These are phyloP conservation scores for Neoscytalidium dimidiatum DNA, from an alignment of 2,329 filamentous ascomycete genomes.

Conservation along the genomic window DNA sequence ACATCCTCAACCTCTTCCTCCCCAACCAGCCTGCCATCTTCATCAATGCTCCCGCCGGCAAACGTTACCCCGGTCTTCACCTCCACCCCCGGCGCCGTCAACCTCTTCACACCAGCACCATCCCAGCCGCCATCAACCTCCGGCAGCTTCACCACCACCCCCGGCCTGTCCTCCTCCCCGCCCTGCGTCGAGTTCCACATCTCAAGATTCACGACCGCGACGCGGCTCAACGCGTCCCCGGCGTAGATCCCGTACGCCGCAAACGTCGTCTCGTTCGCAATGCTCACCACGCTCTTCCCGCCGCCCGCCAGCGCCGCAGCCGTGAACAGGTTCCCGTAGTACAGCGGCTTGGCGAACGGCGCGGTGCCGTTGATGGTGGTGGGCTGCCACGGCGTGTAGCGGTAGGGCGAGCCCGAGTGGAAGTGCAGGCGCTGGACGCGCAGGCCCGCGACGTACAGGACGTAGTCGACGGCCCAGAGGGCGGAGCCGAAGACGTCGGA, in stretches of 20 bases:
- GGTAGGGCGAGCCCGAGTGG: constrained; percentile 48
- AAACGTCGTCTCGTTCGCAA: not conserved
- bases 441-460: not conserved
- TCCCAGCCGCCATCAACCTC: not conserved
- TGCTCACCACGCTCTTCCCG: not conserved
- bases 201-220: not conserved
- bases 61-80: not conserved
- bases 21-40: not conserved
- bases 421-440: constrained; percentile 41
- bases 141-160: not conserved
- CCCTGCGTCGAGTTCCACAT: constrained; percentile 1
- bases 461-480: constrained; percentile 54
- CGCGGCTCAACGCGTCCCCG: not conserved
- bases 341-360: not conserved
- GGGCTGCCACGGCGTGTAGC: constrained; percentile 12
- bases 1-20: not conserved
- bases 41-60: not conserved
- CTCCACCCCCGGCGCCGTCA: not conserved
- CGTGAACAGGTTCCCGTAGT: constrained; percentile 1
- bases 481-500: constrained; percentile 52
- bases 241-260: not conserved
- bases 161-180: not conserved
- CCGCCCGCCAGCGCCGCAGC: constrained; percentile 5
- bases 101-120: not conserved
- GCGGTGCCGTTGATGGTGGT: not conserved